A percentile compares a stretch with the other conserved stretches of the same genome.
Evolutionary conservation across 108 stramenopile genomes (phyloP).

Genomic region (Bacterosira constricta): DNA sequence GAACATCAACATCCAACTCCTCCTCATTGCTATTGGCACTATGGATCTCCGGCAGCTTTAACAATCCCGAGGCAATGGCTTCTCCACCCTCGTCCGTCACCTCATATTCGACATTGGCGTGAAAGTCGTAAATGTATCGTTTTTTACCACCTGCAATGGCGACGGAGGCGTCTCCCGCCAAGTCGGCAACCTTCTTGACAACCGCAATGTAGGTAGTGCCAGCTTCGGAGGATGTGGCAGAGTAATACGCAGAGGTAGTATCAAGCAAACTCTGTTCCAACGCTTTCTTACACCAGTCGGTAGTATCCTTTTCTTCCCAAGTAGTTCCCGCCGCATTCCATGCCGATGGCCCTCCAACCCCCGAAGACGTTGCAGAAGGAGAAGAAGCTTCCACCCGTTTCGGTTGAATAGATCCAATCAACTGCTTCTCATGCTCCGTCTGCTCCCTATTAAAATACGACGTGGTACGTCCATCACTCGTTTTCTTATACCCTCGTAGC

Average conservation of each 20-base stretch:
- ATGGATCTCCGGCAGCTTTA: constrained; percentile 78
- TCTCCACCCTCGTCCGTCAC: constrained; percentile 58
- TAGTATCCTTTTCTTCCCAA: constrained; percentile 93
- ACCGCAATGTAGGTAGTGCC: constrained; percentile 26
- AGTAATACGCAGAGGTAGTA: constrained; percentile 38
- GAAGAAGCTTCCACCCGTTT: constrained; percentile 63
- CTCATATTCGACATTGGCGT: constrained; percentile 67
- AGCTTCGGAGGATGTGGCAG: neutral
- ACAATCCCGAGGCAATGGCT: constrained; percentile 65
- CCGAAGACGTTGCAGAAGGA: constrained; percentile 18
- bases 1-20: constrained; percentile 69
- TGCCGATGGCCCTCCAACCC: constrained; percentile 43
- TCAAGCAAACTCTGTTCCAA: constrained; percentile 55
- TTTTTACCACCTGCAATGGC: constrained; percentile 93
- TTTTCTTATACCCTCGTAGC: constrained; percentile 94
- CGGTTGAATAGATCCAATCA: constrained; percentile 92
- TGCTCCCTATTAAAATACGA: constrained; percentile 95
- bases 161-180: constrained; percentile 94
- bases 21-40: constrained; percentile 61
- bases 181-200: constrained; percentile 62
- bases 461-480: constrained; percentile 91
- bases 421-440: constrained; percentile 81
- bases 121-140: constrained; percentile 93
- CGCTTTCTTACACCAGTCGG: constrained; percentile 71
- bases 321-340: constrained; percentile 95